phyloP scores from a whole-genome alignment of 441 rosid genomes.

The Arabidopsis hybrid region DNA sequence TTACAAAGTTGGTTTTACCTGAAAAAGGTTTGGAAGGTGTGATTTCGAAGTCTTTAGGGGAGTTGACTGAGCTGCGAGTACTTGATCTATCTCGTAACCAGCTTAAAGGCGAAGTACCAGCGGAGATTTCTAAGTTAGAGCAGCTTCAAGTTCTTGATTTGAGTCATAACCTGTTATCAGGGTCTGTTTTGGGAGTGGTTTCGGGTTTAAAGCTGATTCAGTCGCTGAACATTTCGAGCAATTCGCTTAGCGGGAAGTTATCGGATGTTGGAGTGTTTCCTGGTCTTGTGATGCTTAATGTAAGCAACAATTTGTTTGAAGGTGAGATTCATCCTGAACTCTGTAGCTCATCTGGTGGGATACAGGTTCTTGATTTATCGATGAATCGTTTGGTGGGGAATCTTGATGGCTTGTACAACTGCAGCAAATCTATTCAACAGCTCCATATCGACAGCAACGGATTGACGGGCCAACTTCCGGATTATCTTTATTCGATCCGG shows the following conservation, averaged over 20 bases:
- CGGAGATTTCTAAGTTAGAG: constrained; percentile 63
- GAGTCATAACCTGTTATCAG: constrained; percentile 76
- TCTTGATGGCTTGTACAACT: constrained; percentile 60
- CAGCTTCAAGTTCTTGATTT: constrained; percentile 81
- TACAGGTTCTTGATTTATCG: constrained; percentile 77
- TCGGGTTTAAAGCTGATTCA: constrained; percentile 62
- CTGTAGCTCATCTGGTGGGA: constrained; percentile 57
- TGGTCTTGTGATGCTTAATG: constrained; percentile 64
- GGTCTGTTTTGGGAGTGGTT: constrained; percentile 58
- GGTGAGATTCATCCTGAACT: constrained; percentile 58
- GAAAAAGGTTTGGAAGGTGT: constrained; percentile 62
- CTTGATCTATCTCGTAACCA: constrained; percentile 78
- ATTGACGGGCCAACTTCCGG: constrained; percentile 68
- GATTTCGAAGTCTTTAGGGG: constrained; percentile 59
- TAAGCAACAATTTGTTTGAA: constrained; percentile 77
- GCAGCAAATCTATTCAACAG: constrained; percentile 60
- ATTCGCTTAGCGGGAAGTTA: constrained; percentile 62
- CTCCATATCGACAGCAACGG: constrained; percentile 63
- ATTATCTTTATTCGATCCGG: constrained; percentile 52
- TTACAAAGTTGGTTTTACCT: constrained; percentile 59
- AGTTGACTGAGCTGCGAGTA: constrained; percentile 54
- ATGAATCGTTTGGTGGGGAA: constrained; percentile 67
- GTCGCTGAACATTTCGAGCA: constrained; percentile 75
- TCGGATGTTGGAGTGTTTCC: constrained; percentile 53
- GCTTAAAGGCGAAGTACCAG: constrained; percentile 63